phyloP scores from a whole-genome alignment of 148 eudicot species.

The Silene uniflora region DNA sequence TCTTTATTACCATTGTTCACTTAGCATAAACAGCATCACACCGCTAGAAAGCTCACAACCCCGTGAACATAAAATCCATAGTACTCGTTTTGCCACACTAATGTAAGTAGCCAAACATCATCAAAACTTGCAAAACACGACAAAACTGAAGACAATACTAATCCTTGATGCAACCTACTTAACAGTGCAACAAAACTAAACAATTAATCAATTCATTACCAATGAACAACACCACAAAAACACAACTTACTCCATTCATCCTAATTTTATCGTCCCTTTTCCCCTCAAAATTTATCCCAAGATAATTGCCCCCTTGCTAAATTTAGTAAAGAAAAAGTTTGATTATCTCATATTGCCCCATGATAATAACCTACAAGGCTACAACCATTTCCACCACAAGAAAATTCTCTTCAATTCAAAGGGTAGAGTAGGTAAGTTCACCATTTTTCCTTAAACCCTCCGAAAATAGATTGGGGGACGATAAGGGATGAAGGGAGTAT shows the following conservation, averaged over 20 bases:
- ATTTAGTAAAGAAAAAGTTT: too few relatives aligned
- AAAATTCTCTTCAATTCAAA: too few relatives aligned
- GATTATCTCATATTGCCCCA: too few relatives aligned
- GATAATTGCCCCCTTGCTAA: not conserved
- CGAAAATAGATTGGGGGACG: too few relatives aligned
- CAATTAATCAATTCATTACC: constrained; percentile 3
- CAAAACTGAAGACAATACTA: not conserved
- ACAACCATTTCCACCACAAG: too few relatives aligned
- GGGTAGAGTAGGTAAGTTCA: too few relatives aligned
- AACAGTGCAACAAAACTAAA: not conserved
- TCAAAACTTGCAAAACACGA: not conserved
- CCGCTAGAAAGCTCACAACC: not conserved
- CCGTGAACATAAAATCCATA: not conserved
- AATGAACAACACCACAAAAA: not conserved
- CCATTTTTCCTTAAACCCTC: too few relatives aligned
- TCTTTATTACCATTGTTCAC: not conserved
- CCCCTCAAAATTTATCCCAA: not conserved
- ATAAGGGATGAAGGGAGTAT: too few relatives aligned
- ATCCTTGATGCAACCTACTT: not conserved
- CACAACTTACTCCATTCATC: not conserved
- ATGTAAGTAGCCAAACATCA: not conserved
- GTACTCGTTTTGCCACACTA: not conserved
- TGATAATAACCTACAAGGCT: too few relatives aligned
- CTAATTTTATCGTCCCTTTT: too few relatives aligned
- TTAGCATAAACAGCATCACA: not conserved